Base-by-base conservation (phyloP, 257 asterid genomes). In the Dorcoceras hygrometricum region DNA sequence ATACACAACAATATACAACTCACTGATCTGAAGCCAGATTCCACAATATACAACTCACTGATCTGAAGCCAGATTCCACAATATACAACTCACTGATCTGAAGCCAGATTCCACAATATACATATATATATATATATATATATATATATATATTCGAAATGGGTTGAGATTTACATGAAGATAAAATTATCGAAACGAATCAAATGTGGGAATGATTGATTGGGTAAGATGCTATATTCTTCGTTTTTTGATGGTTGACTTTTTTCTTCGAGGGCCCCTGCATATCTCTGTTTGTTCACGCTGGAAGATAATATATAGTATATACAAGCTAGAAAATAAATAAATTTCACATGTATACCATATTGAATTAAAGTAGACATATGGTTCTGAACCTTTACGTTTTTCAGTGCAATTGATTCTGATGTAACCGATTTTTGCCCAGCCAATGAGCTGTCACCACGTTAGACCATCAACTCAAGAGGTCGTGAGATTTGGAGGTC, bases 221-320 rank as follows among this genome's bases (percentile, higher is more conserved):
- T 62, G 75, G 51, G 54, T 66, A 54, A 68, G 75, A 70, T 82
- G 85, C 83, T 71, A 72, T 77, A 76, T 87, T 76, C 95, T 80
- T 81, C 69, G 63, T 66, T 77, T 73, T n/a, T 61, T 26, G 75
- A 76, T 79, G 80, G 87, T 81, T 85, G 95, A 84, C 89, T 81
- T 80, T 46, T 68, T 69, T 68, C 26, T 61, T 51, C 73, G 66
- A 62, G 73, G 54, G 78, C 73, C 71, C 50, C 19, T 39, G 4
- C 18, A 74, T 77, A 59, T 79, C 69, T 75, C 68, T 60, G 6
- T 48, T 60, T 70, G 26, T 46, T 63, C 22, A 14, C 36, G 71
- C 64, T 55, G 32, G 18, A 39, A 11, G 6, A 2, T 10, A 8
- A 31, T 31, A n/a, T n/a, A n/a, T 31, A 10, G 46, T 2, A 9